Evolutionary conservation across 768 basidiomycete species (phyloP).

Genomic region (Podaxis mareebaensis): DNA sequence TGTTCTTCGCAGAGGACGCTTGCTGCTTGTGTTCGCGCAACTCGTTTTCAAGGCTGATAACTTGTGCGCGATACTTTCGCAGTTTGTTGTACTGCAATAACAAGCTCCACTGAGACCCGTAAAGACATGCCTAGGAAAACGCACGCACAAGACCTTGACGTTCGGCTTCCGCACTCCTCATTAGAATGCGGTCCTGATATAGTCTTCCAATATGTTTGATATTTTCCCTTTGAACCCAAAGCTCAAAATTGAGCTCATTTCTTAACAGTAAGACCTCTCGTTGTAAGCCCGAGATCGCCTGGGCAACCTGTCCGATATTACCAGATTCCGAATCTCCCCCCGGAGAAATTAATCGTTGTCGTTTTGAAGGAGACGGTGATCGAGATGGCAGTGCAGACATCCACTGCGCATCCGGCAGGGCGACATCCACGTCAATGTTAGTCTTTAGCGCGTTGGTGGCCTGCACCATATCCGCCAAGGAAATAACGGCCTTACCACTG

Average conservation of each 20-base stretch:
- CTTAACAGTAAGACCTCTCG: slow-evolving; percentile 72
- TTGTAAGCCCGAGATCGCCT: slow-evolving; percentile 71
- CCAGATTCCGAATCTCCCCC: background rate
- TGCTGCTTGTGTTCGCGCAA: slow-evolving; percentile 74
- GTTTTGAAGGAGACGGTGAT: slow-evolving; percentile 13
- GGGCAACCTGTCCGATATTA: slow-evolving; percentile 51
- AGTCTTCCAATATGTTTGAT: slow-evolving; percentile 80
- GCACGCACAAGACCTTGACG: slow-evolving; percentile 73
- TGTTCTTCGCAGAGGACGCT: slow-evolving; percentile 70
- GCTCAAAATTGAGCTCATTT: slow-evolving; percentile 83
- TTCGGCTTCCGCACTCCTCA: slow-evolving; percentile 77
- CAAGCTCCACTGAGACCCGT: background rate
- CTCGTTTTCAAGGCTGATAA: slow-evolving; percentile 65
- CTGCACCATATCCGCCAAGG: slow-evolving; percentile 74
- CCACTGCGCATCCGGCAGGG: slow-evolving; percentile 55
- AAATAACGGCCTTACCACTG: slow-evolving; percentile 45
- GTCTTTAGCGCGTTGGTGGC: slow-evolving; percentile 75
- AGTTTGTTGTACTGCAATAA: slow-evolving; percentile 72
- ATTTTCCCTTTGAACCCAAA: slow-evolving; percentile 82
- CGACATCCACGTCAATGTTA: slow-evolving; percentile 62
- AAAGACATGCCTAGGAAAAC: slow-evolving; percentile 2
- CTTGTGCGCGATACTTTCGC: slow-evolving; percentile 72
- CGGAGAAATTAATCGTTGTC: background rate
- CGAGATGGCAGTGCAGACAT: slow-evolving; percentile 32
- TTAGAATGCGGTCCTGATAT: slow-evolving; percentile 70